A percentile compares a stretch with the other conserved stretches of the same genome.
phyloP scores from a whole-genome alignment of 768 basidiomycete genomes.

The Termitomyces sp. region DNA sequence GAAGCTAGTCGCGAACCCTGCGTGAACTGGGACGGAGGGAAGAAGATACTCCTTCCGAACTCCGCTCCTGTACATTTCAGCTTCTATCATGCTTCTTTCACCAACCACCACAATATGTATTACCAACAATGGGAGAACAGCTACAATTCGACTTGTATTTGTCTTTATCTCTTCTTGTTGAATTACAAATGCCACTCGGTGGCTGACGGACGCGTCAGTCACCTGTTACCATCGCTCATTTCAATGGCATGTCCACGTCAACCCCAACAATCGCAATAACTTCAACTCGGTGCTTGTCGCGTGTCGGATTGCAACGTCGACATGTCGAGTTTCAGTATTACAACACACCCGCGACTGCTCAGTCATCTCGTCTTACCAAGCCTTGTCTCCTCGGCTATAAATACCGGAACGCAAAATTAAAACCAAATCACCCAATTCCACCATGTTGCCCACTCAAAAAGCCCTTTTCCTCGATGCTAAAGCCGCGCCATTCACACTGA shows the following conservation, averaged over 20 bases:
- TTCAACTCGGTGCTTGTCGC: not conserved
- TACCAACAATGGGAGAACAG: no score
- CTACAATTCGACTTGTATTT: not conserved
- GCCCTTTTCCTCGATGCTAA: slow-evolving; percentile 21
- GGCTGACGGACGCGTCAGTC: no score
- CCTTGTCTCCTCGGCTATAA: not conserved
- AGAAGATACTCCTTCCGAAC: not conserved
- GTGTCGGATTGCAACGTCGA: no score
- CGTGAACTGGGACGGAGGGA: not conserved
- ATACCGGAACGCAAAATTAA: not conserved
- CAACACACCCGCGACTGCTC: not conserved
- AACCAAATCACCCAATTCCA: no score
- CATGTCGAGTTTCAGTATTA: not conserved
- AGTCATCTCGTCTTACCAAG: slow-evolving; percentile 5
- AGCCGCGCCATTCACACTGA: slow-evolving; percentile 19
- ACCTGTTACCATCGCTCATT: not conserved
- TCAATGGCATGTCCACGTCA: not conserved
- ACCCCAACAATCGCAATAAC: not conserved
- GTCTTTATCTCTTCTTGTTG: no score
- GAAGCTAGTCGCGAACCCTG: not conserved
- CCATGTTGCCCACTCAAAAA: slow-evolving; percentile 21
- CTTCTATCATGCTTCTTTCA: no score
- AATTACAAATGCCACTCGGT: not conserved
- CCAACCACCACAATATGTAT: no score
- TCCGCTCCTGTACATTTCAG: no score